Evolutionary conservation across 2,329 filamentous ascomycete species (phyloP), one percentile per base, ranked within the genome.

Genomic region (Diaporthe eres): DNA sequence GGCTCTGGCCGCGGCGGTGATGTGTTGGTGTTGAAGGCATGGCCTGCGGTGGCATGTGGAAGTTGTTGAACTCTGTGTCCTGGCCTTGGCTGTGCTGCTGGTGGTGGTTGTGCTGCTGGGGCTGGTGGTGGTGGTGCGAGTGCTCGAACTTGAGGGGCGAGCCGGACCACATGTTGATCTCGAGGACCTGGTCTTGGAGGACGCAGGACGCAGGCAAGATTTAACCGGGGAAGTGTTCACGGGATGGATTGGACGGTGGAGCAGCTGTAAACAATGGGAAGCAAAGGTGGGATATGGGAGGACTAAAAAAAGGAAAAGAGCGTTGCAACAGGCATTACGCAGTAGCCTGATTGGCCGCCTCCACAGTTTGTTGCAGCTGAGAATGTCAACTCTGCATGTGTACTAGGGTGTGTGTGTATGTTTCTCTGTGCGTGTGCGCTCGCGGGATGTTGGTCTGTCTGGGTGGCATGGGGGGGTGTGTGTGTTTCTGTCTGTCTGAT

Each of bases 121-220:
- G 61, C 5, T 55, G 71, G 13, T 74, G 71, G 25, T 67, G 68
- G n/a, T 75, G 75, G 31, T 76, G 75, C 49, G 73, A 57, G 57
- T 77, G 75, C 57, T 77, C 75, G 57, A 75, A 77, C 31, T 77
- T 77, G 57, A 77, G 73, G 53, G 74, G 68, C 17, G 73, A 75
- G 61, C 73, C 73, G 31, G 75, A 73, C 75, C 75, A 77, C 75
- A 77, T 77, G 42, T 55, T 77, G 68, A 49, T 55, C 57, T 72
- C 34, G n/a, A 28, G 57, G 31, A 6, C 57, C 53, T 72, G 53
- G 65, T 25, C 47, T 39, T 39, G 31, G 31, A 12, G 39, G 60
- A 65, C 39, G 60, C 60, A 65, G 60, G 60, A 68, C 31, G 34
- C 65, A 68, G 34, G 65, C 47, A 68, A 68, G 47, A 68, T 39